Evolutionary conservation across 257 asterid species (phyloP), one percentile per base, ranked within the genome.

Genomic region (Hygrophila difformis): DNA sequence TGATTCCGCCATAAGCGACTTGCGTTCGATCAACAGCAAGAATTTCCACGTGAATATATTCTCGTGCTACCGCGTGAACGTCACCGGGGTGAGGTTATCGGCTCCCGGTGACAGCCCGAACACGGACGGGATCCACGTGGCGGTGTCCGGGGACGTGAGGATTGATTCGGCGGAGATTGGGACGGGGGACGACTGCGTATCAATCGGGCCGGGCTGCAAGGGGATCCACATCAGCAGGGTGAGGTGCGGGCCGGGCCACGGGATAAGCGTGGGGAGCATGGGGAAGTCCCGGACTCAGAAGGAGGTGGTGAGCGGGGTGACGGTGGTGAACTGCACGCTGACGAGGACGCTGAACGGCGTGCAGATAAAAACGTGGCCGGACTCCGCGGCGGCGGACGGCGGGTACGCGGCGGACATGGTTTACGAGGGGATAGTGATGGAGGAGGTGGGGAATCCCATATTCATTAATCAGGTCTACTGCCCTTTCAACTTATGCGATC

Each of bases 241-340:
- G 9, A 8, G 11, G 1, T 78, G 87, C 51, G 87, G 87, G 3
- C 87, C 87, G 18, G 83, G 87, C 10, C 83, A 78, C 16, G 87
- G 87, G 8, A 70, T 73, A 12, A 73, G 86, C 61, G 69, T 73
- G 13, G 82, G 86, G 40, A 70, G 79, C 61, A 57, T 78, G 13
- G 83, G 87, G 1, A 51, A 6, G 12, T 44, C 55, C 12, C 39
- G 12, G 8, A 18, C 10, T 2, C 10, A 42, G 6, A n/a, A n/a
- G n/a, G 62, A 78, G 44, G 36, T 44, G 4, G 83, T 74, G 11
- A 56, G 45, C 17, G 66, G 60, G 13, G 48, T 78, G 36, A 37
- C 17, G 0, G 70, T 68, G 1, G 38, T 17, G 43, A 78, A 74
- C 39, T 56, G 76, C 63, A 74, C 67, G 2, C 68, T 78, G 49